phyloP scores from a whole-genome alignment of 1,139 yeast species.

The Zygosaccharomyces sapae region DNA sequence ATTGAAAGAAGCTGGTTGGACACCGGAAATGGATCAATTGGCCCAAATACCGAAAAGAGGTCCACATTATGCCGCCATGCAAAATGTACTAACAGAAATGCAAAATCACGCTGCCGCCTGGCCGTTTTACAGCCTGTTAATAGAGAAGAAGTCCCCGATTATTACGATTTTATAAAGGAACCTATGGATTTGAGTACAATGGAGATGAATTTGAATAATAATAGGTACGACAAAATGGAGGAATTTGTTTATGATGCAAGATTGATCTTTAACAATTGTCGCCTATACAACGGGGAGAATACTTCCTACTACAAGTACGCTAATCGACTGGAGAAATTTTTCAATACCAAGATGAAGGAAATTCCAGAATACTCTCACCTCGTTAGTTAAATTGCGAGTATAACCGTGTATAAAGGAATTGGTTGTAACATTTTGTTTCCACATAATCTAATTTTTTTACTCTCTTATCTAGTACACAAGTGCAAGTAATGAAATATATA shows the following conservation, averaged over 20 bases:
- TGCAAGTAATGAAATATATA: not conserved
- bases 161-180: constrained; percentile 91
- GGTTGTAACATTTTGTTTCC: not conserved
- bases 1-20: constrained; percentile 91
- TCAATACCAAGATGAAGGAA: constrained; percentile 76
- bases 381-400: constrained; percentile 35
- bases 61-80: constrained; percentile 93
- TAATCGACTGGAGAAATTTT: constrained; percentile 82
- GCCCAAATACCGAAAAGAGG: constrained; percentile 94
- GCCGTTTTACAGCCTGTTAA: constrained; percentile 96
- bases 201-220: constrained; percentile 90
- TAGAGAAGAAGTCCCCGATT: constrained; percentile 94
- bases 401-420: constrained; percentile 6
- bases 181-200: constrained; percentile 98
- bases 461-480: constrained; percentile 9
- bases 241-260: constrained; percentile 87
- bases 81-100: constrained; percentile 76
- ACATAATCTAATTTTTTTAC: constrained; percentile 3
- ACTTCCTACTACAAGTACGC: constrained; percentile 92
- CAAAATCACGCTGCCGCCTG: constrained; percentile 96
- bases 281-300: constrained; percentile 81
- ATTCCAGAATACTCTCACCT: constrained; percentile 44
- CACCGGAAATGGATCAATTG: constrained; percentile 94
- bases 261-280: constrained; percentile 82
- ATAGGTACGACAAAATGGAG: constrained; percentile 84